These are phyloP conservation scores for Rhizopus stolonifer DNA, from an alignment of 371 early-diverging fungal species.

Conservation along the genomic window DNA sequence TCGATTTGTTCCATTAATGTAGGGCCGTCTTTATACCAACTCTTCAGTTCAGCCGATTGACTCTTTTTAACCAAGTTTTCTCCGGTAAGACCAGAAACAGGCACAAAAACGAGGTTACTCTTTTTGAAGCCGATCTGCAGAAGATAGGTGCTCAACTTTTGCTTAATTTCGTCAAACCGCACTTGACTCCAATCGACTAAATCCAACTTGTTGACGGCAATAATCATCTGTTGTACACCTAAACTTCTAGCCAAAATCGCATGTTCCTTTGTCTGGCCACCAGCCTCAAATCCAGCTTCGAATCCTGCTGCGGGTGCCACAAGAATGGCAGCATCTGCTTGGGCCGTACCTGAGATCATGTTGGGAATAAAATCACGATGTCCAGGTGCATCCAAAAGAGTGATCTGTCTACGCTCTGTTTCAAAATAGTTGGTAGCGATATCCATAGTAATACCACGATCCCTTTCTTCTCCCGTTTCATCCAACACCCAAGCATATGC, in stretches of 20 bases:
- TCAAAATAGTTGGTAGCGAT: constrained; percentile 91
- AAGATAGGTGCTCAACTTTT: constrained; percentile 69
- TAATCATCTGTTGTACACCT: constrained; percentile 86
- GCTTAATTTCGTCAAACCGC: constrained; percentile 73
- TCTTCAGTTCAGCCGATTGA: constrained; percentile 21
- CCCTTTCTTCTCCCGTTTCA: constrained; percentile 90
- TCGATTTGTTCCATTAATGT: constrained; percentile 66
- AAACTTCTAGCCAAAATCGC: constrained; percentile 83
- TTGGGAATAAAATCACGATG: constrained; percentile 99
- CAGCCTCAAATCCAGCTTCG: constrained; percentile 95
- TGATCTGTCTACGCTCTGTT: constrained; percentile 77
- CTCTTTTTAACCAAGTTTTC: constrained; percentile 70
- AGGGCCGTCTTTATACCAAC: constrained; percentile 71
- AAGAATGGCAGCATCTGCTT: constrained; percentile 95
- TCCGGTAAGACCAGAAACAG: constrained; percentile 89
- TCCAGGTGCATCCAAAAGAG: constrained; percentile 97
- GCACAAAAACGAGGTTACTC: constrained; percentile 73
- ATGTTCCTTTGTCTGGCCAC: constrained; percentile 98
- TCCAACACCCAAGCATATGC: constrained; percentile 96
- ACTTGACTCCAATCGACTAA: constrained; percentile 74
- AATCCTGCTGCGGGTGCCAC: constrained; percentile 96
- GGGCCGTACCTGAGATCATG: constrained; percentile 98
- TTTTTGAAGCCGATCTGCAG: constrained; percentile 74
- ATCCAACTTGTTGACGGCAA: constrained; percentile 95
- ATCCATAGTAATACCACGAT: constrained; percentile 95